Conservation (phyloP, 192 early-diverging fungal species). For the Cladochytrium replicatum region DNA sequence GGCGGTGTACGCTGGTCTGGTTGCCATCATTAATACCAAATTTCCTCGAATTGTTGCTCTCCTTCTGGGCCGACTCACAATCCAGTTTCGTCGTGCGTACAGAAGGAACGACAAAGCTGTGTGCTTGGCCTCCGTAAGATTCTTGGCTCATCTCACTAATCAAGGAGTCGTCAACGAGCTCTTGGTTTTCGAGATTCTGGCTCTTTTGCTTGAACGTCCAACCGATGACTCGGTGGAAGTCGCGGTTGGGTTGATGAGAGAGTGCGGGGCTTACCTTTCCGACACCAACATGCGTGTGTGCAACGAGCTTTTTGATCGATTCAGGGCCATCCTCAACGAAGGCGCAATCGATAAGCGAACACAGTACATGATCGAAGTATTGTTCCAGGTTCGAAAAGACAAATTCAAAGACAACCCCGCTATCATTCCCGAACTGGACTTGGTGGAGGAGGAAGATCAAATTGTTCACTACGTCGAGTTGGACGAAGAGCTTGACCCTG, state of each 20-base stretch:
- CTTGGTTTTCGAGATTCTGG: conserved; percentile 75
- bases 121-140: conserved; percentile 74
- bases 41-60: conserved; percentile 85
- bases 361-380: conserved; percentile 97
- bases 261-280: conserved; percentile 74
- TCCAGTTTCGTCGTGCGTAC: conserved; percentile 86
- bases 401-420: conserved; percentile 85
- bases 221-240: conserved; percentile 96
- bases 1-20: conserved; percentile 78
- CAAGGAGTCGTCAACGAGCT: conserved; percentile 84
- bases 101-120: conserved; percentile 82
- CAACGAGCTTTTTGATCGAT: conserved; percentile 83
- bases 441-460: conserved; percentile 93
- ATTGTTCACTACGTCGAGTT: conserved; percentile 77
- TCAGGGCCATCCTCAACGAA: conserved; percentile 86
- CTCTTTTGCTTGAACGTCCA: conserved; percentile 68
- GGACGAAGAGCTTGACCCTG: conserved; percentile 69
- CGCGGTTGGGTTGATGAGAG: conserved; percentile 86
- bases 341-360: conserved; percentile 88
- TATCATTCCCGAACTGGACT: conserved; percentile 66
- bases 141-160: conserved; percentile 88
- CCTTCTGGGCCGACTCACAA: conserved; percentile 72
- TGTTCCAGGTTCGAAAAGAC: conserved; percentile 90
- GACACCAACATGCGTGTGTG: conserved; percentile 65
- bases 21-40: conserved; percentile 88